phyloP scores from a whole-genome alignment of 176 grass and related monocot genomes.

The Triticum timopheevii region DNA sequence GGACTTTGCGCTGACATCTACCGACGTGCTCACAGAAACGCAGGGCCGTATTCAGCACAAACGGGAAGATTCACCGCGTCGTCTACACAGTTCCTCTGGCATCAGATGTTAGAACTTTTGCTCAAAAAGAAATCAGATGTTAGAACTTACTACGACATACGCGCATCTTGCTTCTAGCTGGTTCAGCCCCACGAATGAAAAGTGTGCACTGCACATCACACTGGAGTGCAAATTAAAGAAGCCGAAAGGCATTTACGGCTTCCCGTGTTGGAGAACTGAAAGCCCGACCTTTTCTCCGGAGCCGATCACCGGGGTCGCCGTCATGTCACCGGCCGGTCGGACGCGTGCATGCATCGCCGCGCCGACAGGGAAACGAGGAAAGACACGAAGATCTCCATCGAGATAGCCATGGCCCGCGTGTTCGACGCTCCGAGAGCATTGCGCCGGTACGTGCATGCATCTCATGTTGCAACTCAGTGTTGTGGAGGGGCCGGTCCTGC shows the following conservation, averaged over 20 bases:
- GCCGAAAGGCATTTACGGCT: neutral
- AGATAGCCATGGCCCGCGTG: neutral
- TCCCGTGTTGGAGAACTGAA: neutral
- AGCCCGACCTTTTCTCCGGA: neutral
- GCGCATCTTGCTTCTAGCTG: neutral
- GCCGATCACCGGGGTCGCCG: neutral
- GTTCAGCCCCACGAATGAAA: neutral
- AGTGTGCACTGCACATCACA: neutral
- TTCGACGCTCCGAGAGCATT: neutral
- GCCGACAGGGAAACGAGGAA: neutral
- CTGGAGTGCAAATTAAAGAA: neutral
- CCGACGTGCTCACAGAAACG: neutral
- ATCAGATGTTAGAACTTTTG: neutral
- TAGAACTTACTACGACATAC: neutral
- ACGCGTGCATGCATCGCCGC: constrained; percentile 10
- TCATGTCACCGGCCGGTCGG: neutral
- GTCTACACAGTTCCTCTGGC: neutral
- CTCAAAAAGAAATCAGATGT: too few species aligned
- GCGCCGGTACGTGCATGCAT: constrained; percentile 1
- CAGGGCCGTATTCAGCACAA: neutral
- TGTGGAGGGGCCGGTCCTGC: neutral
- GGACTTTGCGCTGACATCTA: neutral
- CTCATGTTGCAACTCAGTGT: neutral
- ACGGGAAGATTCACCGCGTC: neutral
- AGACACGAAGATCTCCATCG: neutral